These are phyloP conservation scores for Suillus bovinus DNA, from an alignment of 768 basidiomycete genomes.

Conservation along the genomic window DNA sequence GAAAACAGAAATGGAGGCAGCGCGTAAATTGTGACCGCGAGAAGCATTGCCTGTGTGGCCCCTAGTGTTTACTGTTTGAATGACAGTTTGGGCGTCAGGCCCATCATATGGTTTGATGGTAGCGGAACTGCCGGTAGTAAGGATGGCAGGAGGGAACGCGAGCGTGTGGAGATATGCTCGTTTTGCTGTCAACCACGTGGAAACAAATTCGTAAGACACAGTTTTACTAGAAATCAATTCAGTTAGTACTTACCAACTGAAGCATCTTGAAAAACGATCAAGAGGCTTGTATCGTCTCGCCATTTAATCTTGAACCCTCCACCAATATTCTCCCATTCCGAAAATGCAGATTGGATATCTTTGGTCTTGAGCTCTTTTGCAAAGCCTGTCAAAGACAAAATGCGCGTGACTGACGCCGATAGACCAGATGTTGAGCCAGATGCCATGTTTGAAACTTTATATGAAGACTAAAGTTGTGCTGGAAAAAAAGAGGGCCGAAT, in stretches of 20 bases:
- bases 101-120: constrained; percentile 92
- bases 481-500: constrained; percentile 16
- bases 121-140: constrained; percentile 54
- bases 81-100: constrained; percentile 85
- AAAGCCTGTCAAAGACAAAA: constrained; percentile 91
- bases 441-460: constrained; percentile 48
- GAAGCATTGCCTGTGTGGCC: constrained; percentile 60
- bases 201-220: constrained; percentile 7
- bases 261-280: constrained; percentile 94
- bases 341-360: constrained; percentile 90
- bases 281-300: constrained; percentile 93
- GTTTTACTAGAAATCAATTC: constrained; percentile 8
- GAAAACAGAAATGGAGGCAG: constrained; percentile 65
- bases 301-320: constrained; percentile 99
- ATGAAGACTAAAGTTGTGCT: constrained; percentile 9
- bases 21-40: constrained; percentile 71
- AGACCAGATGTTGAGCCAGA: constrained; percentile 69
- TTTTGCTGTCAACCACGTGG: constrained; percentile 60
- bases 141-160: constrained; percentile 74
- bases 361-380: constrained; percentile 95
- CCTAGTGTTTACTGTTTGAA: constrained; percentile 80
- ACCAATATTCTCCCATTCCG: constrained; percentile 80
- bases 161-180: constrained; percentile 91
- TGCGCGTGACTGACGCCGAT: constrained; percentile 94
- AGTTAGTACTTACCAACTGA: constrained; percentile 68